Evolutionary conservation across 805 yeast genomes (phyloP), one percentile per base, ranked within the genome.

Genomic region (Clavispora phyllophila): DNA sequence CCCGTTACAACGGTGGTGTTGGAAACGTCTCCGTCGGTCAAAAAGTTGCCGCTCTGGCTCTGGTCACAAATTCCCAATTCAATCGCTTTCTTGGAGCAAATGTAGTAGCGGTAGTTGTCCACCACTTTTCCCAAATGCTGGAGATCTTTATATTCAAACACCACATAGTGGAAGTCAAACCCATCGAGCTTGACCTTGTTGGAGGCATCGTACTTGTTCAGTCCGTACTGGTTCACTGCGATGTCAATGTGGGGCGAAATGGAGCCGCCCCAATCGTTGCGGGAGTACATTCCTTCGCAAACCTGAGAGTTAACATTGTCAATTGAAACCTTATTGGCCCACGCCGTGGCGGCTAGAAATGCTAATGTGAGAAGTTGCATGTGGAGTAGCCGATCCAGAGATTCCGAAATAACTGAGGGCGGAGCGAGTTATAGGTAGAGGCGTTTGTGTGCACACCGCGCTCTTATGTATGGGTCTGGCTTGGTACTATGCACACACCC

Each of bases 241-340:
- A 72, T 45, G 22, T 56, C 64, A 22, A 69, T 64, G 34, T 57
- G 68, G 5, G 95, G 89, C 45, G 79, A 82, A 9, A 69, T 63
- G 20, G 74, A 71, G 27, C 99, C 99, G 38, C 88, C 84, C 90
- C 95, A 87, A 57, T 90, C 95, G 37, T 78, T 71, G 53, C 81
- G 82, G 43, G 90, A 77, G 65, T 91, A 91, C 81, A 91, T 84
- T 27, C 99, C 99, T 4, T 89, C 75, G 61, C 99, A 91, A 20
- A 79, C 78, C 55, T 87, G 93, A 14, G 82, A 70, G 38, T 76
- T 65, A 9, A 55, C 22, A 5, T 44, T 63, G 36, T 75, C 73
- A 49, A 87, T 70, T 20, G 57, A 57, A 24, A 75, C 83, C 56
- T 66, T 62, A 50, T 72, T 75, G 57, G 72, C 80, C 9, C 38